phyloP scores from a whole-genome alignment of 1,284 basidiomycete genomes.

The Testicularia cyperi region DNA sequence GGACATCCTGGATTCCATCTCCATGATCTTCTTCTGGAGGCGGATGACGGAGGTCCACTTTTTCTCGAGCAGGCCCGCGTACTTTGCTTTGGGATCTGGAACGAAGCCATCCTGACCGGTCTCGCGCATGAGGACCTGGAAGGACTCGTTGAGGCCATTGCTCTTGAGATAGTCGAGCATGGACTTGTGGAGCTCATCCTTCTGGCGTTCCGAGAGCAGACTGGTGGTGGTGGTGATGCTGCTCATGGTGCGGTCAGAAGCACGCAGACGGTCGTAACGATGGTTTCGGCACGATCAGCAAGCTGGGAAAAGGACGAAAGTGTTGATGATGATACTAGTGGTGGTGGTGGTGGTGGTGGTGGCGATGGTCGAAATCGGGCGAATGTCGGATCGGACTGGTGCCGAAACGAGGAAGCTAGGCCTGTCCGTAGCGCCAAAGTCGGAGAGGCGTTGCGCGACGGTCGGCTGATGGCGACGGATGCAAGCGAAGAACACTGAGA shows the following conservation, averaged over 20 bases:
- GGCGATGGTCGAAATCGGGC: background rate
- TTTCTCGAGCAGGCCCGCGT: conserved; percentile 82
- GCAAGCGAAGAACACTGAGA: too few relatives aligned
- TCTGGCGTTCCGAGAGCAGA: conserved; percentile 73
- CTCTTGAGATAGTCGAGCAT: conserved; percentile 79
- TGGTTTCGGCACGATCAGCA: conserved; percentile 1
- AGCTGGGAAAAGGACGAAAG: too few relatives aligned
- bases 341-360: too few relatives aligned
- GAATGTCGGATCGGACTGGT: too few relatives aligned
- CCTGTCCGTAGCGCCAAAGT: too few relatives aligned
- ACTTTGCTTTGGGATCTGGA: conserved; percentile 79
- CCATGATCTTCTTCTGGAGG: conserved; percentile 78
- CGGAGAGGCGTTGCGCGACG: too few relatives aligned
- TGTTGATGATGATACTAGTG: too few relatives aligned
- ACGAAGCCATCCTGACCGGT: conserved; percentile 67
- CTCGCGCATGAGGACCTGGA: conserved; percentile 69
- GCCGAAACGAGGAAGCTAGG: too few relatives aligned
- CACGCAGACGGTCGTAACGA: background rate
- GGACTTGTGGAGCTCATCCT: conserved; percentile 82
- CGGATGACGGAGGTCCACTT: conserved; percentile 93
- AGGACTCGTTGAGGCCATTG: conserved; percentile 69
- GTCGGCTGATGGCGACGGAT: too few relatives aligned
- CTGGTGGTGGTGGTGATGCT: conserved; percentile 40
- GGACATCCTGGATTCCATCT: conserved; percentile 76
- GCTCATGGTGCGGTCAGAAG: conserved; percentile 19